Conservation (phyloP, 768 basidiomycete species). For the Steccherinum ochraceum region DNA sequence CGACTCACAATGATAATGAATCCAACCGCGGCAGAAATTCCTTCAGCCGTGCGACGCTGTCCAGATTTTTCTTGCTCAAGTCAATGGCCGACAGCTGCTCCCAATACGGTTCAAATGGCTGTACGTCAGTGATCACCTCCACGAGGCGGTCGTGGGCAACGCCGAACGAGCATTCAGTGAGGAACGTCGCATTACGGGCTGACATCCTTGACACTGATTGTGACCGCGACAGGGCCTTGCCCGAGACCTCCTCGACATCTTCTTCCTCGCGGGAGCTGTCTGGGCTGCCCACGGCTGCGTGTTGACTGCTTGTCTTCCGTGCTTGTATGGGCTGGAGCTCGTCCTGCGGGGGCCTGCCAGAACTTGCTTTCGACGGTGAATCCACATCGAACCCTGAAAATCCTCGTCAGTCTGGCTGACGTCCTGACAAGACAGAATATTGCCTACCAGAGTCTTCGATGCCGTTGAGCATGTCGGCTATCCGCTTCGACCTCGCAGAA, state of each 20-base stretch:
- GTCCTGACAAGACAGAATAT: neutral
- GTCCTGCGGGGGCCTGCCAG: conserved; percentile 35
- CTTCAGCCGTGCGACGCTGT: conserved; percentile 79
- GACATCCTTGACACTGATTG: conserved; percentile 6
- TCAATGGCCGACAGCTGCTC: conserved; percentile 73
- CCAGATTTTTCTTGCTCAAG: conserved; percentile 62
- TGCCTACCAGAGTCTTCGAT: conserved; percentile 40
- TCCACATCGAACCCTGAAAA: conserved; percentile 31
- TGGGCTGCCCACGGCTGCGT: conserved; percentile 5
- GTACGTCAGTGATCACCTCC: conserved; percentile 88
- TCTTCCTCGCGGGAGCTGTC: too few species aligned
- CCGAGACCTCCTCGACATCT: too few species aligned
- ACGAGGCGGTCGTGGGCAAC: conserved; percentile 90
- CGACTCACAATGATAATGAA: conserved; percentile 64
- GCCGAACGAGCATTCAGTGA: conserved; percentile 96
- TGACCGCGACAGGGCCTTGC: conserved; percentile 26
- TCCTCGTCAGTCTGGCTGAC: conserved; percentile 8
- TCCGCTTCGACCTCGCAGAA: conserved; percentile 72
- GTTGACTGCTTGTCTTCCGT: conserved; percentile 26
- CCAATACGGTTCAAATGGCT: conserved; percentile 95
- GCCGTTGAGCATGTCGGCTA: conserved; percentile 72
- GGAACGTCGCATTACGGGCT: conserved; percentile 46
- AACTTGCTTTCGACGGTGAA: conserved; percentile 51
- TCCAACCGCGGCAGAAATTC: conserved; percentile 87
- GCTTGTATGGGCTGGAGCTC: conserved; percentile 41